phyloP scores from a whole-genome alignment of 495 filamentous ascomycete genomes.

The Parathielavia appendiculata region DNA sequence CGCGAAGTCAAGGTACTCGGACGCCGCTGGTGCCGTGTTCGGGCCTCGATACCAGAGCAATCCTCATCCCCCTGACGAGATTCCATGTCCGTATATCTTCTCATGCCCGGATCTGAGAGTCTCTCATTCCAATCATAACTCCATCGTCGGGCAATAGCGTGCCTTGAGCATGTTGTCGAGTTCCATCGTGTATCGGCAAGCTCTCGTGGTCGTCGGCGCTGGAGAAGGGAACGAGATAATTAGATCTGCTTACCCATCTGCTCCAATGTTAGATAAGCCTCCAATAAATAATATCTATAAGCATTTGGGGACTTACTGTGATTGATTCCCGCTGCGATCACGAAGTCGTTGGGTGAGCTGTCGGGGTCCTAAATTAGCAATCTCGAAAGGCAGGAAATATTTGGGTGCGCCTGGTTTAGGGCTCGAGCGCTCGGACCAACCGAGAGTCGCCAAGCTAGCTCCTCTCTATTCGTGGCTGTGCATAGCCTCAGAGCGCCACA shows the following conservation, averaged over 20 bases:
- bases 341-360: conserved; percentile 31
- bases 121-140: neutral
- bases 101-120: neutral
- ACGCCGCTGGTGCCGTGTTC: too few relatives aligned
- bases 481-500: conserved; percentile 7
- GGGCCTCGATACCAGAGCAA: too few relatives aligned
- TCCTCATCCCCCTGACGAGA: too few relatives aligned
- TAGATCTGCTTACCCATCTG: conserved; percentile 49
- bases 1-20: neutral
- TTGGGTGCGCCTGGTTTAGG: conserved; percentile 37
- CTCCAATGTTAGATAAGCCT: conserved; percentile 24
- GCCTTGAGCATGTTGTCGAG: neutral
- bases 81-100: too few relatives aligned
- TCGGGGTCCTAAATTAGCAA: conserved; percentile 32
- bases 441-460: conserved; percentile 2
- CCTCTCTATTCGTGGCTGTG: conserved; percentile 25
- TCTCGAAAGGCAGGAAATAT: conserved; percentile 30
- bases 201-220: conserved; percentile 12
- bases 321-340: conserved; percentile 33
- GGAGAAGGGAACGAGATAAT: conserved; percentile 15
- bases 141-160: neutral
- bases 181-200: conserved; percentile 7
- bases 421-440: conserved; percentile 30
- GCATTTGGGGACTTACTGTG: conserved; percentile 38
- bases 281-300: neutral